A percentile compares a stretch with the other conserved stretches of the same genome.
Evolutionary conservation across 441 rosid species (phyloP).

Genomic region (Flueggea neowawraea): DNA sequence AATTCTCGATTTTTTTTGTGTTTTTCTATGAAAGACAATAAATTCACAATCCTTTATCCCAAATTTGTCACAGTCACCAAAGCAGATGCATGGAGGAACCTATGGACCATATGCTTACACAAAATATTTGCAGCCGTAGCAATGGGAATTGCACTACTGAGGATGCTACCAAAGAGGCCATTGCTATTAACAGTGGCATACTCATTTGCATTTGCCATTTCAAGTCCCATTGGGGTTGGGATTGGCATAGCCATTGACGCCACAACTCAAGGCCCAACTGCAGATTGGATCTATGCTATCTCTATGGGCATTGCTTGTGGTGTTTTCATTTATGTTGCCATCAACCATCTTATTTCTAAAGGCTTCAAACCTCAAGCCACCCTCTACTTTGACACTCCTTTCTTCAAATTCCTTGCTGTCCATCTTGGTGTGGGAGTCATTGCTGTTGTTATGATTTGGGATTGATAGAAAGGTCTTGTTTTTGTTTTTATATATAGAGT

Average conservation of each 20-base stretch:
- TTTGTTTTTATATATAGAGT: too few relatives aligned
- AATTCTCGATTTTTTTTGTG: too few relatives aligned
- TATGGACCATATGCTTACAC: conserved; percentile 82
- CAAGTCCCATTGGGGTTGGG: conserved; percentile 74
- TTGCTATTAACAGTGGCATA: conserved; percentile 47
- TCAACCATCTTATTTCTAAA: conserved; percentile 69
- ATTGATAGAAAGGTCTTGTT: conserved; percentile 1
- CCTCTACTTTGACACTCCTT: conserved; percentile 42
- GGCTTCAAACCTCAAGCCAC: conserved; percentile 46
- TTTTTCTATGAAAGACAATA: too few relatives aligned
- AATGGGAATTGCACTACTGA: conserved; percentile 85
- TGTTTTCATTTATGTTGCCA: conserved; percentile 68
- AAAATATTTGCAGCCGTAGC: conserved; percentile 87
- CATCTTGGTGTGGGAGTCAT: conserved; percentile 59
- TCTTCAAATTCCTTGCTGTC: conserved; percentile 54
- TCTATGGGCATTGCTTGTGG: conserved; percentile 91
- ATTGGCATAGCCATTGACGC: conserved; percentile 78
- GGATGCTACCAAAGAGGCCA: conserved; percentile 79
- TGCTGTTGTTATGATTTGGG: conserved; percentile 87
- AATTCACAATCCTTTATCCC: too few relatives aligned
- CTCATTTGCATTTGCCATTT: conserved; percentile 77
- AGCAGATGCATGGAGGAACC: conserved; percentile 75
- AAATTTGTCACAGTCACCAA: conserved; percentile 14
- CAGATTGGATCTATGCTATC: conserved; percentile 75
- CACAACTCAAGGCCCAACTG: conserved; percentile 64